These are phyloP conservation scores for Botrytis fragariae DNA, from an alignment of 2,329 filamentous ascomycete genomes.

Conservation along the genomic window DNA sequence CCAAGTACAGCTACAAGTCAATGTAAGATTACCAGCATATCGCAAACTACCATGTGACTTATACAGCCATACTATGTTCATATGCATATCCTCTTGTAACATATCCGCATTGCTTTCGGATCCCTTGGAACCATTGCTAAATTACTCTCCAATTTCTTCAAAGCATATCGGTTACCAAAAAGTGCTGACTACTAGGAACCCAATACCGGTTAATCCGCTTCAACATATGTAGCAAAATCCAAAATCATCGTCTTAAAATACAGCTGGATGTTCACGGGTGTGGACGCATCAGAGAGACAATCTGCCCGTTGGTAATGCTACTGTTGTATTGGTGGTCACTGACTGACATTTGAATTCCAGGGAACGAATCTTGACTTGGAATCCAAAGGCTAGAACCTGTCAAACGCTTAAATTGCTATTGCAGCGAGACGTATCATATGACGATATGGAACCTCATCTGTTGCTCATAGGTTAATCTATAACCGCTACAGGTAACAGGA, in stretches of 20 bases:
- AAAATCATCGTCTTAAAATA: neutral
- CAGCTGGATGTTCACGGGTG: neutral
- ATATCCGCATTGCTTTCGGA: neutral
- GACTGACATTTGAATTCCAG: neutral
- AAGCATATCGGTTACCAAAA: neutral
- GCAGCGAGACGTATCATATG: slow-evolving; percentile 10
- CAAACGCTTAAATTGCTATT: neutral
- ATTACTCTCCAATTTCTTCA: neutral
- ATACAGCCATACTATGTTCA: neutral
- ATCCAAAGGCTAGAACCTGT: neutral
- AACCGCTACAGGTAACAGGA: slow-evolving; percentile 7
- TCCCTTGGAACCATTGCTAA: neutral
- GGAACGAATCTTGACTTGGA: neutral
- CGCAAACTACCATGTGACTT: neutral
- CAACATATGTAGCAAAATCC: neutral
- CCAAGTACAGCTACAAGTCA: neutral
- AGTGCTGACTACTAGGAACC: neutral
- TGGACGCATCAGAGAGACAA: neutral
- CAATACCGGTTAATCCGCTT: neutral
- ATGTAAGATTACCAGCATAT: neutral
- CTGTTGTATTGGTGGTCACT: slow-evolving; percentile 7
- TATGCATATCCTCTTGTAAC: neutral
- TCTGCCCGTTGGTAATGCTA: neutral
- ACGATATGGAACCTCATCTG: neutral
- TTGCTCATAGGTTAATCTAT: neutral